These are phyloP conservation scores for Tarenaya hassleriana DNA, from an alignment of 345 rosid species.

Conservation along the genomic window DNA sequence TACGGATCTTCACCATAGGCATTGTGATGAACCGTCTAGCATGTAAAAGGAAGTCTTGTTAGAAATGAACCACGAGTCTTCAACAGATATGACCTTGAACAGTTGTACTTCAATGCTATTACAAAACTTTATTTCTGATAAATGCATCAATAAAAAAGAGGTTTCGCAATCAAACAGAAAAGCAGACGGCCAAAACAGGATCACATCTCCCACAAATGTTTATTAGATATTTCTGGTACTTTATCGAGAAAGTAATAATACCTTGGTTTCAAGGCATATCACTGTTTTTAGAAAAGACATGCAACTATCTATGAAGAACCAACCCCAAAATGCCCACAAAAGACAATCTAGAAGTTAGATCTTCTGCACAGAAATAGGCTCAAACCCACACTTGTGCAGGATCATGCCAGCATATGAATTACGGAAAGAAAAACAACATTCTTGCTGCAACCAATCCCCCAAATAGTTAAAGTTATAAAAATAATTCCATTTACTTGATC, in stretches of 20 bases:
- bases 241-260: background rate
- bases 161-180: background rate
- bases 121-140: background rate
- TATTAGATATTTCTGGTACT: background rate
- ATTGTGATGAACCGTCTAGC: slow-evolving; percentile 72
- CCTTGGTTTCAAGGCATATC: background rate
- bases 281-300: no score
- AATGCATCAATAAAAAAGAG: background rate
- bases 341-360: no score
- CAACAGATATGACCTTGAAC: background rate
- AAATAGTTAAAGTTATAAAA: no score
- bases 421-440: no score
- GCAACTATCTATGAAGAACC: background rate
- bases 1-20: slow-evolving; percentile 67
- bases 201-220: background rate
- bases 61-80: slow-evolving; percentile 7
- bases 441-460: no score
- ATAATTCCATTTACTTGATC: background rate
- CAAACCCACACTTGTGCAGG: no score
- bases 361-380: no score
- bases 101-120: background rate
- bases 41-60: slow-evolving; percentile 9
- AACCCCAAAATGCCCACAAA: background rate
- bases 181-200: background rate
- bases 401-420: no score